Conservation (phyloP, 2,329 filamentous ascomycete genomes). For the Myotisia sp. region DNA sequence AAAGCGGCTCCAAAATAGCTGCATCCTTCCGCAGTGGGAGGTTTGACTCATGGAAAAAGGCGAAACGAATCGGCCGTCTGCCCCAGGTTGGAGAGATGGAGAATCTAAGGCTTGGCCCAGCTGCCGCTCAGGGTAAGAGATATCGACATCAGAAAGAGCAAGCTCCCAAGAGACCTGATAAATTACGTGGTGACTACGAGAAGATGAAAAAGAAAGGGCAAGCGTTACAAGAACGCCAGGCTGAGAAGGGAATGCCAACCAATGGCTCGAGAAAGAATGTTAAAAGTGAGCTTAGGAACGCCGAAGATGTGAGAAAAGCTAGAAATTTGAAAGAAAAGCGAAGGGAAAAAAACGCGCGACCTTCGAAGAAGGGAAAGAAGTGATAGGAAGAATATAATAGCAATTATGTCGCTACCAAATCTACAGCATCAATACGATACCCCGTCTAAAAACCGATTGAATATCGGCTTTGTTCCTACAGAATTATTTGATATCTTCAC, state of each 20-base stretch:
- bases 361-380: constrained; percentile 42
- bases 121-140: constrained; percentile 35
- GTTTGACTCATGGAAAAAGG: constrained; percentile 83
- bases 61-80: constrained; percentile 63
- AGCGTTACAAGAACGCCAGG: constrained; percentile 60
- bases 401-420: too few relatives aligned
- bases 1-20: constrained; percentile 90
- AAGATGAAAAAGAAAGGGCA: constrained; percentile 78
- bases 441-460: too few relatives aligned
- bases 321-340: constrained; percentile 62
- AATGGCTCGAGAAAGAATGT: constrained; percentile 38
- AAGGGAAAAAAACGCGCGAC: constrained; percentile 78
- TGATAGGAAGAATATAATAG: constrained; percentile 2
- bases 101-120: constrained; percentile 24
- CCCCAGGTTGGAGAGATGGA: constrained; percentile 76
- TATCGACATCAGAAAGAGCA: constrained; percentile 79
- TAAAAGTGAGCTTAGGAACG: constrained; percentile 66
- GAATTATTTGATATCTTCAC: too few relatives aligned
- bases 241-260: constrained; percentile 15
- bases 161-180: constrained; percentile 88
- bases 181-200: constrained; percentile 78
- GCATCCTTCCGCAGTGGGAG: constrained; percentile 84
- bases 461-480: too few relatives aligned
- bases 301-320: constrained; percentile 72
- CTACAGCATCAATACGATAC: too few relatives aligned